Evolutionary conservation across 495 filamentous ascomycete species (phyloP).

Genomic region (Annulohypoxylon maeteangense): DNA sequence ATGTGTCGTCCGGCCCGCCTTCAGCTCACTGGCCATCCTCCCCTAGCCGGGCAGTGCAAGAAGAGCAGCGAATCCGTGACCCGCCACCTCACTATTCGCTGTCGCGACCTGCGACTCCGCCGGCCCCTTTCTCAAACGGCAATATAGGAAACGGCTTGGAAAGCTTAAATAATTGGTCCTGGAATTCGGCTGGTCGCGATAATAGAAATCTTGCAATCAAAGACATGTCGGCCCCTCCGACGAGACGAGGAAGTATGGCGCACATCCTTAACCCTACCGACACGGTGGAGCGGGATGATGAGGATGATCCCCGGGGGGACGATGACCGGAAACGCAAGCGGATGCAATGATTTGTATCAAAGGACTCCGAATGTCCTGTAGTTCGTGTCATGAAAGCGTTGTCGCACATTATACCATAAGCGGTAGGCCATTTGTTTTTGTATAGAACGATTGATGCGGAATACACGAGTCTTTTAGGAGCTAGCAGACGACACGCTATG

Average conservation of each 20-base stretch:
- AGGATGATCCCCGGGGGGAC: slow-evolving; percentile 60
- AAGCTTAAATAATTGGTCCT: slow-evolving; percentile 65
- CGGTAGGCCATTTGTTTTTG: slow-evolving; percentile 41
- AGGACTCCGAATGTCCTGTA: slow-evolving; percentile 4
- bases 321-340: slow-evolving; percentile 84
- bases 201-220: slow-evolving; percentile 59
- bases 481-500: slow-evolving; percentile 32
- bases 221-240: slow-evolving; percentile 66
- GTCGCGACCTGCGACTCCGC: slow-evolving; percentile 80
- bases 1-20: slow-evolving; percentile 73
- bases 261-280: slow-evolving; percentile 77
- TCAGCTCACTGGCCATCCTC: slow-evolving; percentile 88
- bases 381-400: slow-evolving; percentile 35
- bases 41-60: slow-evolving; percentile 72
- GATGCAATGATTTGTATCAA: slow-evolving; percentile 54
- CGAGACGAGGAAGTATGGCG: slow-evolving; percentile 67
- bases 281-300: slow-evolving; percentile 56
- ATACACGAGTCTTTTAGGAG: slow-evolving; percentile 43
- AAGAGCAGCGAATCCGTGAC: slow-evolving; percentile 84
- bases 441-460: slow-evolving; percentile 41
- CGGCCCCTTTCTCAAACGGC: slow-evolving; percentile 61
- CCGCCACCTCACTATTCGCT: slow-evolving; percentile 86
- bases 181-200: slow-evolving; percentile 58
- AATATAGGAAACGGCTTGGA: slow-evolving; percentile 53
- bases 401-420: slow-evolving; percentile 42